These are phyloP conservation scores for Allodekkera sacchari DNA, from an alignment of 805 yeast genomes.

Conservation along the genomic window DNA sequence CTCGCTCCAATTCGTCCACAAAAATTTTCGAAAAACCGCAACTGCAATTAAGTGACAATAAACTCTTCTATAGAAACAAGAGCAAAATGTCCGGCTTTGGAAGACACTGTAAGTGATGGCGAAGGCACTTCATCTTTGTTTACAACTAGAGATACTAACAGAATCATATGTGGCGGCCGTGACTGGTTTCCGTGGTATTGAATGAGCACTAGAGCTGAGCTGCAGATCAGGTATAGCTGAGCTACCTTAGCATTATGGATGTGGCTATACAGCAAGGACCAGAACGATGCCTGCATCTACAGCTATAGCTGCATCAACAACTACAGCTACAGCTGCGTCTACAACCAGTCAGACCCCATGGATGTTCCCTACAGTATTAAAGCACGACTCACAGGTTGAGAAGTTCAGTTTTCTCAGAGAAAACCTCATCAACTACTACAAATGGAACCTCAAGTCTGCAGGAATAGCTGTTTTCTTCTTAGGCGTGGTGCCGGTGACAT, in stretches of 20 bases:
- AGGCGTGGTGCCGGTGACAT: slow-evolving; percentile 25
- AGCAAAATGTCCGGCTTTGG: slow-evolving; percentile 26
- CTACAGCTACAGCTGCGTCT: too few species aligned
- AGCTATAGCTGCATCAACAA: too few species aligned
- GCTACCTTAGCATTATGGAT: too few species aligned
- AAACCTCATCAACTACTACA: slow-evolving; percentile 22
- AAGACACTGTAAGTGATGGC: slow-evolving; percentile 23
- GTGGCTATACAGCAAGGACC: background rate
- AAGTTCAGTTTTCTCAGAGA: slow-evolving; percentile 25
- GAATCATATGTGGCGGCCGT: too few species aligned
- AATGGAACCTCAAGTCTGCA: slow-evolving; percentile 22
- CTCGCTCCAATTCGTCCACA: background rate
- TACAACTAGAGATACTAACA: slow-evolving; percentile 2
- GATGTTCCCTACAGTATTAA: slow-evolving; percentile 16
- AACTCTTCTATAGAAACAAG: background rate
- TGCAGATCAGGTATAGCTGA: too few species aligned
- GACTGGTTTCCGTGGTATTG: too few species aligned
- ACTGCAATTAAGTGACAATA: background rate
- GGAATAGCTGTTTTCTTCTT: slow-evolving; percentile 21
- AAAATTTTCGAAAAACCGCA: background rate
- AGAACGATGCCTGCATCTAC: background rate
- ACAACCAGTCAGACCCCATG: too few species aligned
- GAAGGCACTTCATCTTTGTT: background rate
- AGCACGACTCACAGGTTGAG: slow-evolving; percentile 23
- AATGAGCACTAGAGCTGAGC: too few species aligned